Evolutionary conservation across 164 flowering plant genomes (phyloP), one percentile per base, ranked within the genome.

Genomic region (Santalum album): DNA sequence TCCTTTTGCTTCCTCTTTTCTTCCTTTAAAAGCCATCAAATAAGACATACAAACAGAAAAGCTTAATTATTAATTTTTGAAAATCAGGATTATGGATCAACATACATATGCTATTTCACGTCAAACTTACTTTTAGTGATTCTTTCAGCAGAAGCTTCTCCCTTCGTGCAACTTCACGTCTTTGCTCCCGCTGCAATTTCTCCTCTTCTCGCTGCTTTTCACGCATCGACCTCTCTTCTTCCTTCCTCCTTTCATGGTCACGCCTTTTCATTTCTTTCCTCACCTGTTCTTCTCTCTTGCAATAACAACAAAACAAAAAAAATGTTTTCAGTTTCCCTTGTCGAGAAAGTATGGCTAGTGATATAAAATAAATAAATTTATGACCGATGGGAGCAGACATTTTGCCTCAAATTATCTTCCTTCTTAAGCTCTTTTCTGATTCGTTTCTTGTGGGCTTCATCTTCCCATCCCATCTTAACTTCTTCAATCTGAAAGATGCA

Each of bases 241-340:
- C 51, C 51, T 49, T 49, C 18, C 26, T 49, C 18, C 51, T 49
- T 49, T 49, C 51, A 23, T 27, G 51, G 4, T 49, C 51, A 23
- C 23, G 51, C 32, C 17, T 49, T 18, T 23, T n/a, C 27, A 49
- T 22, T 49, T 49, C 51, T 23, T 24, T 49, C 18, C 15, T 6
- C 51, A 49, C 23, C 23, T 49, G 51, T 49, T 49, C 51, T 25
- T 49, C 51, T 25, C 51, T 49, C 51, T 49, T 23, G 17, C 34
- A 23, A n/a, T 7, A 6, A 49, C 26, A 49, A 23, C 26, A 49
- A 9, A 36, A 19, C 1, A 18, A 10, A n/a, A n/a, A n/a, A n/a
- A n/a, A n/a, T n/a, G n/a, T n/a, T n/a, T n/a, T 45, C 16, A 17
- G 2, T 45, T 45, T 45, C 15, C 14, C 49, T 12, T 20, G 49